phyloP scores from a whole-genome alignment of 2,329 filamentous ascomycete species.

The Claviceps fusiformis region DNA sequence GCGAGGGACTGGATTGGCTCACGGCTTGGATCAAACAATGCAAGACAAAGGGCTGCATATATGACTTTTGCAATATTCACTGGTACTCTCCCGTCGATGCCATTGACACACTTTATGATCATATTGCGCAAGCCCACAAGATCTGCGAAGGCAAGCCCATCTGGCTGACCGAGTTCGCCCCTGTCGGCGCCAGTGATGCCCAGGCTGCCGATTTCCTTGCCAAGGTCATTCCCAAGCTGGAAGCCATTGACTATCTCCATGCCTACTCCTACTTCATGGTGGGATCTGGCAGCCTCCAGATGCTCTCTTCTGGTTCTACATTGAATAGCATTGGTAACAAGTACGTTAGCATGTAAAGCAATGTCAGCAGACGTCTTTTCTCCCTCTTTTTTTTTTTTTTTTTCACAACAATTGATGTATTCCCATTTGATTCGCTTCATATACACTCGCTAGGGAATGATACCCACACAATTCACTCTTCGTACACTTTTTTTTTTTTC shows the following conservation, averaged over 20 bases:
- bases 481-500: not conserved
- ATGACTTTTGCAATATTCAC: conserved; percentile 49
- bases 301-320: conserved; percentile 25
- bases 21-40: not conserved
- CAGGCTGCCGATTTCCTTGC: conserved; percentile 35
- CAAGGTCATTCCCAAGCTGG: conserved; percentile 33
- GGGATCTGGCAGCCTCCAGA: conserved; percentile 17
- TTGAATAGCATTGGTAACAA: conserved; percentile 34
- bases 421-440: conserved; percentile 18
- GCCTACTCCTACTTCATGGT: conserved; percentile 47
- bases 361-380: too few species aligned
- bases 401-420: not conserved
- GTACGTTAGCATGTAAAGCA: conserved; percentile 27
- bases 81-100: conserved; percentile 44
- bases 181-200: conserved; percentile 27
- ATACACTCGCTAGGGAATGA: conserved; percentile 24
- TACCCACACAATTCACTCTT: conserved; percentile 6
- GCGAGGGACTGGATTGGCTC: conserved; percentile 37
- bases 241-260: conserved; percentile 35
- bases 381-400: too few species aligned
- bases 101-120: conserved; percentile 37
- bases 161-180: conserved; percentile 54
- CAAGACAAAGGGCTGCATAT: conserved; percentile 25
- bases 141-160: conserved; percentile 36
- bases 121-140: conserved; percentile 33